Percentiles rank a stretch among this genome's conserved stretches.
These are phyloP conservation scores for Clohesyomyces aquaticus DNA, from an alignment of 495 filamentous ascomycete genomes.

Conservation along the genomic window DNA sequence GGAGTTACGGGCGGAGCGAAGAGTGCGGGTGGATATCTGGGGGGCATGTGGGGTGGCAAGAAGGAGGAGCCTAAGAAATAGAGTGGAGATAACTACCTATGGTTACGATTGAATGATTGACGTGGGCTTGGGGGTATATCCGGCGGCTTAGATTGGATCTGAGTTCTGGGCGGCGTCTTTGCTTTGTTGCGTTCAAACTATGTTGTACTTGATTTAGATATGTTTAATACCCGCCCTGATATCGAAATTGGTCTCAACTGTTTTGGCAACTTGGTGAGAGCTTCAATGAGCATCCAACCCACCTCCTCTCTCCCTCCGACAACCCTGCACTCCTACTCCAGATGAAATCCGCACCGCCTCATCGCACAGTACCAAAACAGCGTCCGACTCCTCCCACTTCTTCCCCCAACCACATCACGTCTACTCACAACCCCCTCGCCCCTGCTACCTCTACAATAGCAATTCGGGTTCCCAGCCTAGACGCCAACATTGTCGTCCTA, in stretches of 20 bases:
- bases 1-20: constrained; percentile 38
- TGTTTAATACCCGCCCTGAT: neutral
- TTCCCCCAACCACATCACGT: neutral
- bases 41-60: constrained; percentile 39
- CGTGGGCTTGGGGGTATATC: neutral
- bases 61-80: constrained; percentile 35
- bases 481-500: neutral
- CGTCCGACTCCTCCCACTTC: neutral
- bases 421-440: neutral
- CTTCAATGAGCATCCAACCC: too few relatives aligned
- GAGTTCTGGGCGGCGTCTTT: neutral
- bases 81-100: neutral
- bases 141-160: neutral
- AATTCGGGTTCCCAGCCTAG: neutral
- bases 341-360: too few relatives aligned
- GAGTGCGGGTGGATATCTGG: constrained; percentile 47
- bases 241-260: too few relatives aligned
- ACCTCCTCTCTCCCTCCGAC: too few relatives aligned
- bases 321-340: too few relatives aligned
- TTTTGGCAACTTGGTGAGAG: too few relatives aligned
- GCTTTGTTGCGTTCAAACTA: neutral
- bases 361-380: too few relatives aligned
- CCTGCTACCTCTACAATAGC: neutral
- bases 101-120: constrained; percentile 12
- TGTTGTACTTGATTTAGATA: neutral